These are phyloP conservation scores for Purshia tridentata DNA, from an alignment of 306 rosid species.

Conservation along the genomic window DNA sequence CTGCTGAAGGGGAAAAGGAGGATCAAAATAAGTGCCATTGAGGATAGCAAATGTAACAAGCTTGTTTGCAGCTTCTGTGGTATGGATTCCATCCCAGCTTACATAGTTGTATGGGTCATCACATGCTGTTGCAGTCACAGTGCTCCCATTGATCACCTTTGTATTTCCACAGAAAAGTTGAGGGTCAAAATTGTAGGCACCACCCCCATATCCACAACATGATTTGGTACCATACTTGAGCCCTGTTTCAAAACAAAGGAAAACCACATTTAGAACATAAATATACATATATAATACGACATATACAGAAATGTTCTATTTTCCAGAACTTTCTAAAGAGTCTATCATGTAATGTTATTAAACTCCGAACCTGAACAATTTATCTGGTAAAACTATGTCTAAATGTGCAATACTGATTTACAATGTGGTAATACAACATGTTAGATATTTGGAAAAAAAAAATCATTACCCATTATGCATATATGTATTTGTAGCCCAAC, in stretches of 20 bases:
- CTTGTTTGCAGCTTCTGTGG: conserved; percentile 91
- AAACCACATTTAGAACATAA: background rate
- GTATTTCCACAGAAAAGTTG: conserved; percentile 60
- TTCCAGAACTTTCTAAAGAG: too few species aligned
- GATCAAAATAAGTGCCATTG: conserved; percentile 67
- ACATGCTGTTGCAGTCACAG: conserved; percentile 65
- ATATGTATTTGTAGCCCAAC: background rate
- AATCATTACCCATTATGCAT: too few species aligned
- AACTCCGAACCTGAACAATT: background rate
- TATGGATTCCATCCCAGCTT: conserved; percentile 95
- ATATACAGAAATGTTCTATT: too few species aligned
- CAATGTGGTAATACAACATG: too few species aligned
- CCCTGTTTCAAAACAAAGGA: conserved; percentile 36
- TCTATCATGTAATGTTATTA: background rate
- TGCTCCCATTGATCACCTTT: conserved; percentile 47
- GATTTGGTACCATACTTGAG: conserved; percentile 71
- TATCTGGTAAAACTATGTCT: too few species aligned
- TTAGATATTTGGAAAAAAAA: too few species aligned
- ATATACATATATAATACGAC: background rate
- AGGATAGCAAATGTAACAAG: conserved; percentile 64
- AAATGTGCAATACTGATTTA: too few species aligned
- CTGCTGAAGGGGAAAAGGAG: conserved; percentile 56
- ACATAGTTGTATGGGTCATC: conserved; percentile 73
- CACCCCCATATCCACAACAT: conserved; percentile 87
- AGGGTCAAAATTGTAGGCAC: conserved; percentile 62